These are phyloP conservation scores for Purpureocillium lavendulum DNA, from an alignment of 2,329 filamentous ascomycete species.

Conservation along the genomic window DNA sequence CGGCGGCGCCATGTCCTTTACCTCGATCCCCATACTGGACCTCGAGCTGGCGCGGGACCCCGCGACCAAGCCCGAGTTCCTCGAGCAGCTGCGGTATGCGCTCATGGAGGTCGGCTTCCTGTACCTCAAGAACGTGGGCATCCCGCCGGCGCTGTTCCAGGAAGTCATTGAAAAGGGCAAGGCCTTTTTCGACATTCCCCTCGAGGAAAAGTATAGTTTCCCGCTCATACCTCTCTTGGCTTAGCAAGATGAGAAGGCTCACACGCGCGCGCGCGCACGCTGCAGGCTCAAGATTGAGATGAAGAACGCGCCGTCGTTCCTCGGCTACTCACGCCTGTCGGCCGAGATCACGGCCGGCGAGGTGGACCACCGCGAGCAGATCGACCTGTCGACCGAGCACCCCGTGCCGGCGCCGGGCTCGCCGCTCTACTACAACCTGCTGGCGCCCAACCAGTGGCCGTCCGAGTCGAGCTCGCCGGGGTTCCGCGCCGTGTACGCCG, in stretches of 20 bases:
- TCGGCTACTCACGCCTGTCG: constrained; percentile 59
- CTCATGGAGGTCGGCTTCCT: constrained; percentile 83
- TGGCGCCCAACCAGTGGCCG: constrained; percentile 78
- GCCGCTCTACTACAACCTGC: constrained; percentile 66
- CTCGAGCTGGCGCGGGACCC: constrained; percentile 56
- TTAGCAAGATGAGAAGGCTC: too few relatives aligned
- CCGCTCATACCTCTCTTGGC: not conserved
- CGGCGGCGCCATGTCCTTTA: constrained; percentile 55
- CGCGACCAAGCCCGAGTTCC: constrained; percentile 62
- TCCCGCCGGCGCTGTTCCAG: constrained; percentile 55
- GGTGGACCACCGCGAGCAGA: constrained; percentile 76
- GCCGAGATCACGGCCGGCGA: constrained; percentile 66
- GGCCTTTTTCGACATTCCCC: constrained; percentile 68
- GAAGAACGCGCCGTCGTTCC: constrained; percentile 65
- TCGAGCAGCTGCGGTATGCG: constrained; percentile 62
- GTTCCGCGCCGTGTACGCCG: constrained; percentile 61
- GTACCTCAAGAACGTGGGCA: constrained; percentile 73
- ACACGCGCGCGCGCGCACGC: not conserved
- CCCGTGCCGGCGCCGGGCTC: constrained; percentile 51
- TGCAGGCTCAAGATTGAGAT: constrained; percentile 57
- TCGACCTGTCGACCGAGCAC: constrained; percentile 78
- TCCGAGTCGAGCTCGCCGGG: constrained; percentile 50
- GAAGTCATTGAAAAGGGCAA: constrained; percentile 60
- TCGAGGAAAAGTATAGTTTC: constrained; percentile 60
- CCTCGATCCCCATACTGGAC: constrained; percentile 68